phyloP scores from a whole-genome alignment of 768 basidiomycete species.

The Lactarius psammicola region DNA sequence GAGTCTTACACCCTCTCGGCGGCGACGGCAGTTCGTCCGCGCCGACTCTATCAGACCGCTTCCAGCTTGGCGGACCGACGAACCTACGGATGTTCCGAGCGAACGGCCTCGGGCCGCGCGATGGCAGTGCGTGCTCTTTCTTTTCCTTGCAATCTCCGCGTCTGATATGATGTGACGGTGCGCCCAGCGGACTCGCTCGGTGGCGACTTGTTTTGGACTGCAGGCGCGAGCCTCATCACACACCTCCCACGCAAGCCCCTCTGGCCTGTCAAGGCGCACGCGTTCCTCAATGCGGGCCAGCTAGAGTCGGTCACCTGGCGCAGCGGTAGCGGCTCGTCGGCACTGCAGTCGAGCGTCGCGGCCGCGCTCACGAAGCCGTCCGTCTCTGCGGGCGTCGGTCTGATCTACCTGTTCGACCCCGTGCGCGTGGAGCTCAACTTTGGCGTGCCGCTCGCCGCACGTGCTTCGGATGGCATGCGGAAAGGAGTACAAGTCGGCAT shows the following conservation, averaged over 20 bases:
- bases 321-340: conserved; percentile 39
- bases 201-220: conserved; percentile 78
- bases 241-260: conserved; percentile 66
- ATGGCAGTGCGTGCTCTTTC: conserved; percentile 53
- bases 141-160: conserved; percentile 5
- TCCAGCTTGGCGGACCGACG: conserved; percentile 90
- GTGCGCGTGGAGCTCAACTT: conserved; percentile 87
- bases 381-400: conserved; percentile 75
- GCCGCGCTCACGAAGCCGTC: conserved; percentile 55
- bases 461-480: conserved; percentile 60
- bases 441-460: conserved; percentile 74
- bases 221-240: conserved; percentile 72
- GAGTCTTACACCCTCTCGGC: conserved; percentile 62
- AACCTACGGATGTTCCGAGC: conserved; percentile 75
- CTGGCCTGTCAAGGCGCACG: conserved; percentile 85
- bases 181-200: conserved; percentile 75
- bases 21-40: conserved; percentile 34
- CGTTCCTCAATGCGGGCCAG: conserved; percentile 79
- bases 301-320: conserved; percentile 48
- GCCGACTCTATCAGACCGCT: conserved; percentile 76
- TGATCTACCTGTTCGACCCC: conserved; percentile 81
- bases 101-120: conserved; percentile 75
- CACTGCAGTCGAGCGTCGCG: conserved; percentile 34
- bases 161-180: too few relatives aligned
- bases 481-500: conserved; percentile 81